Conservation (phyloP, 164 flowering plant species). For the Stephania yunnanensis region DNA sequence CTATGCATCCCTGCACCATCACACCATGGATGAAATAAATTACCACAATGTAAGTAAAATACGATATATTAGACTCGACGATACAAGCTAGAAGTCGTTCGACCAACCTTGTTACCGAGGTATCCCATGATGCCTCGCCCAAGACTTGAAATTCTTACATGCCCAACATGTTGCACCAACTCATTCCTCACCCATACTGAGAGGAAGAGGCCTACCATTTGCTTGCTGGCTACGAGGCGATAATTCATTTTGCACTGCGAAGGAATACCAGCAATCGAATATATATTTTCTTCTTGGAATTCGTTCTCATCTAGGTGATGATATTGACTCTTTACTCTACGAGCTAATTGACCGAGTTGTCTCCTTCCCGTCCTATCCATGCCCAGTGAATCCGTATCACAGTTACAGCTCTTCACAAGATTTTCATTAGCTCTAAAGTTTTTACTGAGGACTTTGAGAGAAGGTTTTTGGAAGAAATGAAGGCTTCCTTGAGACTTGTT, state of each 20-base stretch:
- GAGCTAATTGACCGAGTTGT: background rate
- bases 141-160: constrained; percentile 57
- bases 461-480: constrained; percentile 61
- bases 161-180: constrained; percentile 64
- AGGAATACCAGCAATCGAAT: constrained; percentile 22
- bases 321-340: constrained; percentile 3
- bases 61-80: too few species aligned
- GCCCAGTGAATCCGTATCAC: constrained; percentile 31
- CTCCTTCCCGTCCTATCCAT: constrained; percentile 15
- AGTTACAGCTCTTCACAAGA: constrained; percentile 74
- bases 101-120: constrained; percentile 81
- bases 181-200: constrained; percentile 77
- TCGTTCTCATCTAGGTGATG: constrained; percentile 3
- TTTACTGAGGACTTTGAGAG: constrained; percentile 62
- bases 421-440: constrained; percentile 44
- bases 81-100: background rate
- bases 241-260: constrained; percentile 32
- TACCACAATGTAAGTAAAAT: too few species aligned
- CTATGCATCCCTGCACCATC: constrained; percentile 77
- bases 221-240: constrained; percentile 65
- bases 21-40: background rate
- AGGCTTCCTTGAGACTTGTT: constrained; percentile 20
- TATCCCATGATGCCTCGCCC: constrained; percentile 93
- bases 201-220: constrained; percentile 93
- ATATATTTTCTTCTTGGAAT: constrained; percentile 22